These are phyloP conservation scores for Monosporascus sp. DNA, from an alignment of 2,329 filamentous ascomycete species.

Conservation along the genomic window DNA sequence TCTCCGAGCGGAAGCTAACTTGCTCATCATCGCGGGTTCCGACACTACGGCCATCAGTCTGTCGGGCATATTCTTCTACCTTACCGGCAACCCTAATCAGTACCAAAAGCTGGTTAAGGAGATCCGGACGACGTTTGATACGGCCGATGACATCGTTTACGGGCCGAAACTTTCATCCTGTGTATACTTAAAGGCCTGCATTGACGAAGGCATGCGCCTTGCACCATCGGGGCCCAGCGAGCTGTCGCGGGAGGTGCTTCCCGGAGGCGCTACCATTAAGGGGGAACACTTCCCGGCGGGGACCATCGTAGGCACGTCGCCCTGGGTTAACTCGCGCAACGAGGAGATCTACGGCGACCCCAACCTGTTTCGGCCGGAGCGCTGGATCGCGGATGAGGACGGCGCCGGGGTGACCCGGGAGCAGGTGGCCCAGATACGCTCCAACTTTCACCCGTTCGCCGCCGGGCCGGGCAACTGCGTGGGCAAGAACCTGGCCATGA, in stretches of 20 bases:
- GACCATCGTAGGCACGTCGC: slow-evolving; percentile 13
- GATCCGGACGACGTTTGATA: slow-evolving; percentile 8
- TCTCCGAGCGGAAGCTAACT: slow-evolving; percentile 10
- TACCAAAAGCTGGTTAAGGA: slow-evolving; percentile 11
- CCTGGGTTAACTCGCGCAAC: slow-evolving; percentile 9
- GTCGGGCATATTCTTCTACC: slow-evolving; percentile 15
- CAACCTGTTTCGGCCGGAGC: slow-evolving; percentile 15
- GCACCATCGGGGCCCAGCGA: slow-evolving; percentile 10
- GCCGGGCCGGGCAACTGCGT: slow-evolving; percentile 12
- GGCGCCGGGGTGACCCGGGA: slow-evolving; percentile 6
- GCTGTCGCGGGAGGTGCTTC: slow-evolving; percentile 14
- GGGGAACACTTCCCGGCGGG: slow-evolving; percentile 16
- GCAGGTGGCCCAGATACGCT: background rate
- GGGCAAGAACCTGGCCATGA: slow-evolving; percentile 17
- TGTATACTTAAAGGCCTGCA: slow-evolving; percentile 16
- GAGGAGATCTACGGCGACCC: slow-evolving; percentile 10
- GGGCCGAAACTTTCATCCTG: slow-evolving; percentile 13
- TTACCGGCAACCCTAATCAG: slow-evolving; percentile 4
- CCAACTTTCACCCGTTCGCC: slow-evolving; percentile 14
- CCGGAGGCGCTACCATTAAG: slow-evolving; percentile 11
- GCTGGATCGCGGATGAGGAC: slow-evolving; percentile 15
- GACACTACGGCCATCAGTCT: slow-evolving; percentile 15
- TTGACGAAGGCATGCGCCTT: slow-evolving; percentile 22
- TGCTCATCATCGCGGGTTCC: slow-evolving; percentile 18
- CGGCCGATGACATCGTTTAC: slow-evolving; percentile 11